phyloP scores from a whole-genome alignment of 2,329 filamentous ascomycete genomes.

The Paramyrothecium roridum region DNA sequence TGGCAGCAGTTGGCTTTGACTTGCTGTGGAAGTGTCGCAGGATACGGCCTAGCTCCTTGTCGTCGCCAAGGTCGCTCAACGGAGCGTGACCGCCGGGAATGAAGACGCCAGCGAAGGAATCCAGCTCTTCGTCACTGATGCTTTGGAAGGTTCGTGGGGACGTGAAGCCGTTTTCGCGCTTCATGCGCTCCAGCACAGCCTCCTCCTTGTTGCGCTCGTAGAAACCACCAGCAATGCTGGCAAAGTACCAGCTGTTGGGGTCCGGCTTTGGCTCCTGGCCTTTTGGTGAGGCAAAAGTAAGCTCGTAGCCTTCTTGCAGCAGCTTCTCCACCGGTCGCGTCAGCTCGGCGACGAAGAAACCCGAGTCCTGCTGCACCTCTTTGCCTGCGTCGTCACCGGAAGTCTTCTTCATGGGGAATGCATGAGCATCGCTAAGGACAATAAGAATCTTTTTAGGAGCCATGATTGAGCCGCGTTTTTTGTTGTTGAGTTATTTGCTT shows the following conservation, averaged over 20 bases:
- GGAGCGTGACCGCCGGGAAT: not conserved
- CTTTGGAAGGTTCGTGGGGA: not conserved
- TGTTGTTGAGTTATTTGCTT: too few relatives aligned
- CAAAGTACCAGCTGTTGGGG: not conserved
- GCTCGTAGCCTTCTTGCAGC: not conserved
- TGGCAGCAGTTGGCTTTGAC: not conserved
- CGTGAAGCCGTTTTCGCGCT: not conserved
- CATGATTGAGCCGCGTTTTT: not conserved
- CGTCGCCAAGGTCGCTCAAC: not conserved
- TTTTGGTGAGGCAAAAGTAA: not conserved
- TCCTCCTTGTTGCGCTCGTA: not conserved
- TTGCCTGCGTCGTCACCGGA: not conserved
- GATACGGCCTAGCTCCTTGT: not conserved
- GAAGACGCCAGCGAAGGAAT: not conserved
- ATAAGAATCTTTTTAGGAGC: not conserved
- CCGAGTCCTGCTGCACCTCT: not conserved
- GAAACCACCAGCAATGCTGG: not conserved
- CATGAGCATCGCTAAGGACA: not conserved
- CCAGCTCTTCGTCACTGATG: not conserved
- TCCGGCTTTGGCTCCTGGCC: not conserved
- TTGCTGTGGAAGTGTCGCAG: not conserved
- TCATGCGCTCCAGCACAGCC: not conserved
- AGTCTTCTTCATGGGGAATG: not conserved
- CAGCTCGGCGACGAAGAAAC: not conserved
- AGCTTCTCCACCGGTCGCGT: not conserved